A percentile compares a stretch with the other conserved stretches of the same genome.
phyloP scores from a whole-genome alignment of 225 moss, liverwort and hornwort genomes.

The Marchantia polymorpha region DNA sequence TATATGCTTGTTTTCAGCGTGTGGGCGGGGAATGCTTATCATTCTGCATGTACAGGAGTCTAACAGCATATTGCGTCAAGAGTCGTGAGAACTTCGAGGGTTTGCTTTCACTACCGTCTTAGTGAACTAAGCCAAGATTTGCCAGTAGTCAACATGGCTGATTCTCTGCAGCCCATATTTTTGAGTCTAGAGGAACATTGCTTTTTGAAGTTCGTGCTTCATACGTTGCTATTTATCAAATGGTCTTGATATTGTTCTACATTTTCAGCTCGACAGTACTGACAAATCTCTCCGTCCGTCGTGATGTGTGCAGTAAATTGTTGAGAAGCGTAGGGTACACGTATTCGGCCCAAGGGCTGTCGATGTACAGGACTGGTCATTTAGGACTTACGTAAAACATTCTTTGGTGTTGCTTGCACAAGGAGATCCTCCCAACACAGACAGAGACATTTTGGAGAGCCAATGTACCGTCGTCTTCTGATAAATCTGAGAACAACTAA shows the following conservation, averaged over 20 bases:
- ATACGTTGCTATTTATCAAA: too few species aligned
- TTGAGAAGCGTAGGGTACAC: neutral
- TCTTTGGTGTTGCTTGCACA: neutral
- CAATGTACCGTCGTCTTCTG: neutral
- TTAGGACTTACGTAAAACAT: neutral
- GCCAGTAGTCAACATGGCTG: neutral
- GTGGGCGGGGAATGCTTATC: neutral
- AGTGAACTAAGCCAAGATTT: neutral
- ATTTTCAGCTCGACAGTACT: neutral
- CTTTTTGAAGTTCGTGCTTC: neutral
- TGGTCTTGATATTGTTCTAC: neutral
- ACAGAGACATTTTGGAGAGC: neutral
- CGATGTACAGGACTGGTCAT: neutral
- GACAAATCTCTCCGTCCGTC: neutral
- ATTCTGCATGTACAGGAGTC: neutral
- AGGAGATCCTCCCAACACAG: too few species aligned
- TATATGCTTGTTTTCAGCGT: neutral
- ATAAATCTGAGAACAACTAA: neutral
- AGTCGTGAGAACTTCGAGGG: neutral
- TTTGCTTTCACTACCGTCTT: neutral
- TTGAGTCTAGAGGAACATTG: neutral
- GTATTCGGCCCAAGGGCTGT: neutral
- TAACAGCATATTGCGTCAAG: neutral
- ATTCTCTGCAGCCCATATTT: neutral
- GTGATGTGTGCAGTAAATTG: constrained; percentile 9